Base-by-base conservation (phyloP, 176 grass and related monocot genomes). In the Panicum miliaceum region DNA sequence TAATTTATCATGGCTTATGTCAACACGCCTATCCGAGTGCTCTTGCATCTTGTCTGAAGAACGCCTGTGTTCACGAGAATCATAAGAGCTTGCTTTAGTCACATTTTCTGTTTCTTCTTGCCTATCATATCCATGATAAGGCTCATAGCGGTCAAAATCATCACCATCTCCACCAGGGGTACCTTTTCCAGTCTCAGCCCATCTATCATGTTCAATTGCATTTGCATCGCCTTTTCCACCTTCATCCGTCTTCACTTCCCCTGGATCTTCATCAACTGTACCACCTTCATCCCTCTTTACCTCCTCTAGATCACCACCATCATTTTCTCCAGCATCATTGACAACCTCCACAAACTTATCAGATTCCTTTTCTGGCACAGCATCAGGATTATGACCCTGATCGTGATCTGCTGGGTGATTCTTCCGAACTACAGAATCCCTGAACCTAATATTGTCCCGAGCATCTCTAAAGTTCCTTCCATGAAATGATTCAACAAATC, bases 161-260 rank as follows among this genome's bases (percentile, higher is more conserved):
- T 78, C 71, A 48, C 56, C 72, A 68, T 74, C 78, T 63, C 45
- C 42, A 69, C 46, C 75, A 50, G 40, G 67, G 75, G 71, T 87
- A 25, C 22, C 84, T 71, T 84, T 87, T 51, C 75, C 84, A 84
- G 71, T 69, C 58, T 85, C 86, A 52, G 20, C 41, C 88, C 91
- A 93, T 88, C 82, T 76, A 82, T 90, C 91, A 80, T 90, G 86
- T 69, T 85, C 85, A 51, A 90, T 72, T 73, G 67, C 64, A 85
- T 62, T 62, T 25, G 73, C 77, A 82, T 73, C 52, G 62, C 5
- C 40, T 53, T 26, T 75, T 82, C 18, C 76, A 66, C 16, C 58
- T 67, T 73, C 84, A 52, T 81, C 72, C 57, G 32, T 56, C 50
- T 82, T 80, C 42, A 80, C 13, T 23, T 75, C 79, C 57, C 4